These are phyloP conservation scores for Didymella glomerata DNA, from an alignment of 2,329 filamentous ascomycete species.

Conservation along the genomic window DNA sequence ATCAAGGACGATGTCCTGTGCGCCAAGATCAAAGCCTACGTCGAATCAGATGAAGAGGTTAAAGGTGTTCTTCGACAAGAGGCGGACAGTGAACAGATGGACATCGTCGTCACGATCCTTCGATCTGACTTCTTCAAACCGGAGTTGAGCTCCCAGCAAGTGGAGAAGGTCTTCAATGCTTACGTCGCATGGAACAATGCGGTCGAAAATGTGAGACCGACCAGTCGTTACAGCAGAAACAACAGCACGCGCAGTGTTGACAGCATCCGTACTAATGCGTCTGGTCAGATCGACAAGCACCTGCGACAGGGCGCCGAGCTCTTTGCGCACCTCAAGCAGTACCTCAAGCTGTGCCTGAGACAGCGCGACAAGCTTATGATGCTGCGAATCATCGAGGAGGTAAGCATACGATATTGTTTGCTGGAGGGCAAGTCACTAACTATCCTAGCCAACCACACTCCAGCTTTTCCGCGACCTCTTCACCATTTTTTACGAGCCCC, in stretches of 20 bases:
- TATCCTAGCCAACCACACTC: slow-evolving; percentile 78
- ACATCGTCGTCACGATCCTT: slow-evolving; percentile 85
- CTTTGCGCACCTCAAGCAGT: slow-evolving; percentile 93
- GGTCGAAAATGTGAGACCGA: slow-evolving; percentile 73
- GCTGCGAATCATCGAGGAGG: slow-evolving; percentile 90
- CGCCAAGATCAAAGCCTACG: slow-evolving; percentile 82
- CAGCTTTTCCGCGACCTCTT: slow-evolving; percentile 95
- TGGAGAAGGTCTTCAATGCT: slow-evolving; percentile 87
- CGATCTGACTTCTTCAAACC: slow-evolving; percentile 79
- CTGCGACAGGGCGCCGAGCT: slow-evolving; percentile 88
- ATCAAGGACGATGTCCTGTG: slow-evolving; percentile 83
- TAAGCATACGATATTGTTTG: slow-evolving; percentile 31
- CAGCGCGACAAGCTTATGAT: slow-evolving; percentile 98
- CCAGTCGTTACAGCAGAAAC: slow-evolving; percentile 43
- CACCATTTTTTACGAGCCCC: slow-evolving; percentile 97
- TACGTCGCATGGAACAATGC: slow-evolving; percentile 97
- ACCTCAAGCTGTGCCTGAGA: slow-evolving; percentile 88
- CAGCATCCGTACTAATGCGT: slow-evolving; percentile 38
- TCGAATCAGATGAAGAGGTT: slow-evolving; percentile 74
- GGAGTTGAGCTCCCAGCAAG: slow-evolving; percentile 75
- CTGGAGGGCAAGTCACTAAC: slow-evolving; percentile 27
- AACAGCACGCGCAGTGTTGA: slow-evolving; percentile 45
- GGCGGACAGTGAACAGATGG: slow-evolving; percentile 75
- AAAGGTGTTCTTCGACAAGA: slow-evolving; percentile 79
- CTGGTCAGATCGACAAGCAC: slow-evolving; percentile 73